phyloP scores from a whole-genome alignment of 164 flowering plant genomes.

The Vitis amurensis region DNA sequence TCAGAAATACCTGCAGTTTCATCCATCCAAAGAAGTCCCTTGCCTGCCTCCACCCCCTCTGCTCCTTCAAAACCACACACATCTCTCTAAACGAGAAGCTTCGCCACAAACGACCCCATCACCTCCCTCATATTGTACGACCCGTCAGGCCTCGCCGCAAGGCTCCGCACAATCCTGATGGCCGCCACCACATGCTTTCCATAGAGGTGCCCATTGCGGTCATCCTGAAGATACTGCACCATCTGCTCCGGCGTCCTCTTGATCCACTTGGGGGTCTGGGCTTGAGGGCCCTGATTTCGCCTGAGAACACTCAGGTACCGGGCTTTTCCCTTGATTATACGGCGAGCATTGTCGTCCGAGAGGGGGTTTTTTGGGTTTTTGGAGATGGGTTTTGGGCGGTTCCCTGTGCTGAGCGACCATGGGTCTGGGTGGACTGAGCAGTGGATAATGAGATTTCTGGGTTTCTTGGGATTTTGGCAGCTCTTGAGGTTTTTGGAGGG shows the following conservation, averaged over 20 bases:
- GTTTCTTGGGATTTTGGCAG: constrained; percentile 12
- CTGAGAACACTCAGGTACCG: constrained; percentile 60
- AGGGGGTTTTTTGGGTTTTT: constrained; percentile 62
- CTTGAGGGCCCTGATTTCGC: constrained; percentile 68
- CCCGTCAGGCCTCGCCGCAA: constrained; percentile 25
- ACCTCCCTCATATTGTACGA: constrained; percentile 62
- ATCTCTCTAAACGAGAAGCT: constrained; percentile 81
- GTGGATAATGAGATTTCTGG: constrained; percentile 13
- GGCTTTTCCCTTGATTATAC: constrained; percentile 76
- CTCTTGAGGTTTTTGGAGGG: not conserved
- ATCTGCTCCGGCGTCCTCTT: constrained; percentile 88
- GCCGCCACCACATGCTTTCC: constrained; percentile 95
- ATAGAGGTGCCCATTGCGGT: constrained; percentile 76
- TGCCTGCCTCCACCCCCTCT: constrained; percentile 82
- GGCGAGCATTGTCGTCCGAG: constrained; percentile 87
- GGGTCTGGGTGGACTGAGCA: constrained; percentile 63
- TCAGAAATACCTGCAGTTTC: constrained; percentile 70
- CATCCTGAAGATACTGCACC: constrained; percentile 75
- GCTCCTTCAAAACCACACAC: constrained; percentile 95
- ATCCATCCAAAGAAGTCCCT: constrained; percentile 90
- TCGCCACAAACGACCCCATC: constrained; percentile 74
- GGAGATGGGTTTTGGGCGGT: constrained; percentile 54
- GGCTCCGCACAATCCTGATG: constrained; percentile 54
- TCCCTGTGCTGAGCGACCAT: constrained; percentile 74
- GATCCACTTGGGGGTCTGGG: constrained; percentile 79